phyloP scores from a whole-genome alignment of 2,329 filamentous ascomycete species.

The Fusarium veterinarium region DNA sequence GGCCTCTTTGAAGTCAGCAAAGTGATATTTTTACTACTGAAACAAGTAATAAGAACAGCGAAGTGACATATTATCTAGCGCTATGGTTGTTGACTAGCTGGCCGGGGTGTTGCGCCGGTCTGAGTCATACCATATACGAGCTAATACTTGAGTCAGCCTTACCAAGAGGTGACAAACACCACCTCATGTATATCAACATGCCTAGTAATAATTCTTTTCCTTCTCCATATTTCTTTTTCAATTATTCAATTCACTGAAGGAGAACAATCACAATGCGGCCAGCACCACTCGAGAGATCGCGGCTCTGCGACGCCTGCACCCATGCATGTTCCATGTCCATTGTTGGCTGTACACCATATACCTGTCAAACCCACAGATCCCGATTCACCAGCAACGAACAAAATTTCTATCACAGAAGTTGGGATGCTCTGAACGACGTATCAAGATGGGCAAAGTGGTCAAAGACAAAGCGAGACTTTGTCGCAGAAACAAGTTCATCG shows the following conservation, averaged over 20 bases:
- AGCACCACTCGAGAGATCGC: background rate
- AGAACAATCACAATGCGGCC: background rate
- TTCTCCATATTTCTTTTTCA: accelerated
- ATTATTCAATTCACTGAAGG: accelerated
- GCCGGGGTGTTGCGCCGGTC: background rate
- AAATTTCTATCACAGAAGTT: accelerated
- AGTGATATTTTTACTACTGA: too few relatives aligned
- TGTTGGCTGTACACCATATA: background rate
- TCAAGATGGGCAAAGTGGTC: background rate
- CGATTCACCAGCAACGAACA: background rate
- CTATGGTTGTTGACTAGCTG: background rate
- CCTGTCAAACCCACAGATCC: background rate
- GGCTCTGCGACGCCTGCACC: background rate
- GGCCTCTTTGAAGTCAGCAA: too few relatives aligned
- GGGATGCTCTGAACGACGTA: background rate
- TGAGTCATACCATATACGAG: background rate
- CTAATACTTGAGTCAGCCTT: background rate
- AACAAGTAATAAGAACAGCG: too few relatives aligned
- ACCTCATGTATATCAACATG: background rate
- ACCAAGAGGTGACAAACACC: background rate
- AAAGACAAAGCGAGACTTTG: background rate
- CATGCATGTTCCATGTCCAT: background rate
- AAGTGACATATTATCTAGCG: too few relatives aligned
- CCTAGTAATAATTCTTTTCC: accelerated
- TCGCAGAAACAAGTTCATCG: background rate